These are phyloP conservation scores for Trypanosoma theileri DNA, from an alignment of 208 protist genomes.

Conservation along the genomic window DNA sequence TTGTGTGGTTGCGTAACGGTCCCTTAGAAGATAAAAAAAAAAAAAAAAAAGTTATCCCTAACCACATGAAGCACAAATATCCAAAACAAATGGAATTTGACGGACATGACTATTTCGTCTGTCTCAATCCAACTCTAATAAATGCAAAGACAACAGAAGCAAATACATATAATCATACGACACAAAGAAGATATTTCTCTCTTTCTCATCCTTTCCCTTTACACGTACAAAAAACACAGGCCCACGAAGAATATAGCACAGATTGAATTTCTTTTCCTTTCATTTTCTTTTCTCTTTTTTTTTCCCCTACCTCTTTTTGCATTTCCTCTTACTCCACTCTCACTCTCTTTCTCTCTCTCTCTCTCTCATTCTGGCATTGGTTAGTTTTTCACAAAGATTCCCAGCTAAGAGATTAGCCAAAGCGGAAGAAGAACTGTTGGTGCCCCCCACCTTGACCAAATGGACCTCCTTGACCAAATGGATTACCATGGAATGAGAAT, in stretches of 20 bases:
- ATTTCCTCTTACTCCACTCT: slow-evolving; percentile 8
- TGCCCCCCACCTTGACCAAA: slow-evolving; percentile 33
- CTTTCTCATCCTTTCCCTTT: too few relatives aligned
- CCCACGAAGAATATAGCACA: not conserved
- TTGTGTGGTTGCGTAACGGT: too few relatives aligned
- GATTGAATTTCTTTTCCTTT: slow-evolving; percentile 3
- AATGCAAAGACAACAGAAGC: not conserved
- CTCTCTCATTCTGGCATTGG: too few relatives aligned
- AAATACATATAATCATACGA: not conserved
- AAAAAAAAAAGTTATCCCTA: not conserved
- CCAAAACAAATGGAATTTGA: not conserved
- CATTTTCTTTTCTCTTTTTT: not conserved
- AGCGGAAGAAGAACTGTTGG: slow-evolving; percentile 62
- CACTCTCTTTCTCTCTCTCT: slow-evolving; percentile 1
- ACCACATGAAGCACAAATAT: slow-evolving; percentile 14
- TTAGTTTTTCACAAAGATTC: too few relatives aligned
- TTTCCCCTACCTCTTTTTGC: not conserved
- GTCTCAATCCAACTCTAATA: too few relatives aligned
- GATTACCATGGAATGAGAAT: slow-evolving; percentile 41
- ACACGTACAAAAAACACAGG: not conserved
- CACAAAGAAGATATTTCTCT: not conserved
- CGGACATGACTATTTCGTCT: too few relatives aligned
- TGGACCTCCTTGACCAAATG: slow-evolving; percentile 19
- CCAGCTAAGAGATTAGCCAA: slow-evolving; percentile 16
- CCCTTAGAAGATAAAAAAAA: not conserved